A percentile compares a stretch with the other conserved stretches of the same genome.
Conservation (phyloP, 2,329 filamentous ascomycete species). For the Thermothelomyces thermophilus region DNA sequence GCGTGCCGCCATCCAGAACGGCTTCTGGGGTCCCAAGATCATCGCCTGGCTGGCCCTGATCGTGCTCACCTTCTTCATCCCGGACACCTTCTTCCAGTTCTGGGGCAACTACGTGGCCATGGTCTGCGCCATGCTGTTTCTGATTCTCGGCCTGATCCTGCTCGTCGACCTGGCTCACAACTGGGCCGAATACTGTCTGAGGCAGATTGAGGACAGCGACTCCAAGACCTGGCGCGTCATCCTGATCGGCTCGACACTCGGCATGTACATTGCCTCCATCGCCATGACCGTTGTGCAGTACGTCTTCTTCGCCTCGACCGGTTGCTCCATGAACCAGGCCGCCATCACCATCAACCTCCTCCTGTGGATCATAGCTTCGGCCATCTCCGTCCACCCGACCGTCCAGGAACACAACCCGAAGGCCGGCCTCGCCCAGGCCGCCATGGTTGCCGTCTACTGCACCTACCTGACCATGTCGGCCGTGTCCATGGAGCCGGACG, state of each 20-base stretch:
- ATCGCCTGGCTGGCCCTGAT: constrained; percentile 82
- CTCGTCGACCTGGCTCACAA: constrained; percentile 92
- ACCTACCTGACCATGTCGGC: constrained; percentile 98
- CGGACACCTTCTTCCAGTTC: constrained; percentile 87
- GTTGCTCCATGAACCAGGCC: constrained; percentile 93
- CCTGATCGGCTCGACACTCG: constrained; percentile 83
- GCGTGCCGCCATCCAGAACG: constrained; percentile 85
- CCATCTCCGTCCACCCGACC: constrained; percentile 80
- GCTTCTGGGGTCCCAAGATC: constrained; percentile 98
- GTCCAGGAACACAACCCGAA: constrained; percentile 90
- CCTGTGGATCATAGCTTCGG: constrained; percentile 71
- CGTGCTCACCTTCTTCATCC: constrained; percentile 90
- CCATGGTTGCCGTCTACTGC: constrained; percentile 96
- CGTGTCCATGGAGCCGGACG: constrained; percentile 95
- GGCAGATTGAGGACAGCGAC: constrained; percentile 85
- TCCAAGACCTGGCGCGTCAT: constrained; percentile 78
- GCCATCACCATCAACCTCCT: constrained; percentile 92
- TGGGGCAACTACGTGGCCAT: constrained; percentile 95
- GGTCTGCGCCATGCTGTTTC: constrained; percentile 82
- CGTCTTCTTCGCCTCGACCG: constrained; percentile 78
- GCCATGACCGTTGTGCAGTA: constrained; percentile 97
- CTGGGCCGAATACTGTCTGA: constrained; percentile 94
- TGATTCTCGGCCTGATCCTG: constrained; percentile 84
- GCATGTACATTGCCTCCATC: constrained; percentile 87
- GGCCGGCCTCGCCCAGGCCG: constrained; percentile 91